Conservation (phyloP, 176 grass and related monocot genomes). For the Oryza brachyantha region DNA sequence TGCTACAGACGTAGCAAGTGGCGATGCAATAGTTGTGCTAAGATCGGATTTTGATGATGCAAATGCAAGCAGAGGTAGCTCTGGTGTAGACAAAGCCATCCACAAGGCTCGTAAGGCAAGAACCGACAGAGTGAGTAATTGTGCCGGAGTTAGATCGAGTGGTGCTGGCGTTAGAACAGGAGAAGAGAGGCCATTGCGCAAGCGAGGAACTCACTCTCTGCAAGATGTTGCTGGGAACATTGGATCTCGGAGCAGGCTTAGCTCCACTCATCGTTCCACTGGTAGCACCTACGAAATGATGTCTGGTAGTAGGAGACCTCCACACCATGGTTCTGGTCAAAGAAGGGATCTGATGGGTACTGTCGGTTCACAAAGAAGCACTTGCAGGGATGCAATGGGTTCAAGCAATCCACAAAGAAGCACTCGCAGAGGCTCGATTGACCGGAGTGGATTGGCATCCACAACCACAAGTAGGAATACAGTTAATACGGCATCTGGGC, state of each 20-base stretch:
- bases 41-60: constrained; percentile 22
- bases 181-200: constrained; percentile 42
- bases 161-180: constrained; percentile 18
- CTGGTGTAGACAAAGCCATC: background rate
- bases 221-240: constrained; percentile 1
- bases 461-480: constrained; percentile 18
- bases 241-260: background rate
- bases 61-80: constrained; percentile 19
- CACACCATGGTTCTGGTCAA: constrained; percentile 5
- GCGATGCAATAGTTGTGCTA: constrained; percentile 7
- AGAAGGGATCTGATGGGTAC: constrained; percentile 26
- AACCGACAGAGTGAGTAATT: background rate
- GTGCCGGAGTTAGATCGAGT: constrained; percentile 19
- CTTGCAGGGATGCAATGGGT: background rate
- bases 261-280: background rate
- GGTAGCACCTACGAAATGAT: background rate
- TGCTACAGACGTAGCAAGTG: background rate
- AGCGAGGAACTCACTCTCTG: constrained; percentile 27
- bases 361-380: background rate
- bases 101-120: background rate
- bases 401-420: constrained; percentile 5
- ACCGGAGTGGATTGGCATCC: constrained; percentile 30
- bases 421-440: constrained; percentile 1
- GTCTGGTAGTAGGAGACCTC: constrained; percentile 2
- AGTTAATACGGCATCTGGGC: constrained; percentile 34